Percentiles rank a stretch among this genome's conserved stretches.
These are phyloP conservation scores for Hibiscus trionum DNA, from an alignment of 345 rosid genomes.

Conservation along the genomic window DNA sequence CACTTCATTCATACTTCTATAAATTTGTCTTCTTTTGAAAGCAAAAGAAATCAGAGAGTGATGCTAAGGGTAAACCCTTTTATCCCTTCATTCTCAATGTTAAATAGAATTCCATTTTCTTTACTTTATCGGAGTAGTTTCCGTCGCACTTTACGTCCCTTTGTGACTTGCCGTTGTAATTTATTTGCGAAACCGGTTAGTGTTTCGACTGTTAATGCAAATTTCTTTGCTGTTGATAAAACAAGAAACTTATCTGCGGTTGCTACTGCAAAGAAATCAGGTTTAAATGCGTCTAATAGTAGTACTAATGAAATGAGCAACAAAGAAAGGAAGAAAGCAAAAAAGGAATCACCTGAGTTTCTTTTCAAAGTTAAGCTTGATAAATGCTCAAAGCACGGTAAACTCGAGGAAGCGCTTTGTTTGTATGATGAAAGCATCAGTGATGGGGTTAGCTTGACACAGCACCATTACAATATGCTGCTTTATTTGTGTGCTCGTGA, in stretches of 20 bases:
- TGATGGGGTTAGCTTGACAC: constrained; percentile 38
- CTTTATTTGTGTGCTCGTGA: constrained; percentile 73
- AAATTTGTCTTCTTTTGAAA: neutral
- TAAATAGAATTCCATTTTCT: constrained; percentile 28
- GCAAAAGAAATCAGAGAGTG: neutral
- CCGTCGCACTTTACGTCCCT: constrained; percentile 12
- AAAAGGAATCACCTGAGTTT: constrained; percentile 51
- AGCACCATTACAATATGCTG: constrained; percentile 60
- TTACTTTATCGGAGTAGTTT: constrained; percentile 10
- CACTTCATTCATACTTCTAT: neutral
- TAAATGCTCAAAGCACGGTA: constrained; percentile 56
- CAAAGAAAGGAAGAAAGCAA: constrained; percentile 45
- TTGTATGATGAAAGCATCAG: constrained; percentile 71
- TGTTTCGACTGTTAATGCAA: constrained; percentile 10
- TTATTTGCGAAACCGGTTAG: constrained; percentile 13
- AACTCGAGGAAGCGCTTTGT: constrained; percentile 62
- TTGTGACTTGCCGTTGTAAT: neutral
- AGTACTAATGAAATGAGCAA: constrained; percentile 28
- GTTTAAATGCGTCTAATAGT: neutral
- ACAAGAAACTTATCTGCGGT: constrained; percentile 30
- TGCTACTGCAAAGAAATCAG: constrained; percentile 18
- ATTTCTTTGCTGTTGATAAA: constrained; percentile 16
- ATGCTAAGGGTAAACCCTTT: constrained; percentile 41
- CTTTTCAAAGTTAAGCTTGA: constrained; percentile 48
- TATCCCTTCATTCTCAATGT: constrained; percentile 26